A percentile compares a stretch with the other conserved stretches of the same genome.
Conservation (phyloP, 2,329 filamentous ascomycete species). For the Hymenoscyphus infarciens region DNA sequence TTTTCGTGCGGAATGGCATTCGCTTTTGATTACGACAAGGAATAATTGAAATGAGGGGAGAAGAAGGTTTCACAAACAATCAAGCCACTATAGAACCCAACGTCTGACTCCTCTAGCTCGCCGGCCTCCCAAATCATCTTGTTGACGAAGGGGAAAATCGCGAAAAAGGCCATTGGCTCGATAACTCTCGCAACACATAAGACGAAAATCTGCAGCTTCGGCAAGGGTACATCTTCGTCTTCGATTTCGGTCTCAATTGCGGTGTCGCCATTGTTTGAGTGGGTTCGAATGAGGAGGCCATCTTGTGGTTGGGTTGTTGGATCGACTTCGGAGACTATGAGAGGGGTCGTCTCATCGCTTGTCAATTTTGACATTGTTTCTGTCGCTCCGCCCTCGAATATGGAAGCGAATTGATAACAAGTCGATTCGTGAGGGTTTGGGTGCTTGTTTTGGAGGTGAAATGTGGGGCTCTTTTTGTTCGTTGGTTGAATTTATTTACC, state of each 20-base stretch:
- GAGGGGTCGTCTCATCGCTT: conserved; percentile 21
- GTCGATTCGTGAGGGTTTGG: not conserved
- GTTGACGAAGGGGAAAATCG: conserved; percentile 77
- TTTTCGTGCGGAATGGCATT: not conserved
- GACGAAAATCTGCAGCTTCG: conserved; percentile 63
- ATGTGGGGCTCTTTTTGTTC: not conserved
- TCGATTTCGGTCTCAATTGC: conserved; percentile 20
- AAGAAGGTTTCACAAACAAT: conserved; percentile 42
- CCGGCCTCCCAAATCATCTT: conserved; percentile 71
- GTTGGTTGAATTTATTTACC: not conserved
- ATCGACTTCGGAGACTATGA: conserved; percentile 12
- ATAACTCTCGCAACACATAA: conserved; percentile 71
- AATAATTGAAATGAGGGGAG: not conserved
- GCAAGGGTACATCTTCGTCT: conserved; percentile 47
- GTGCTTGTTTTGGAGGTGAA: not conserved
- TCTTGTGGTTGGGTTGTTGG: conserved; percentile 11
- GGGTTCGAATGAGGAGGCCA: conserved; percentile 8
- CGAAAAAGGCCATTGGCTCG: conserved; percentile 80
- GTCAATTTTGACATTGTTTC: not conserved
- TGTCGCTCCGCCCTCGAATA: not conserved
- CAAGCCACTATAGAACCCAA: conserved; percentile 75
- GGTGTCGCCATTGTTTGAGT: conserved; percentile 4
- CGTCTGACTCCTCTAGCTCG: conserved; percentile 56
- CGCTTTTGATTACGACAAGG: not conserved
- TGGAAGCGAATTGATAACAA: not conserved